Base-by-base conservation (phyloP, 2,329 filamentous ascomycete species). In the Fusarium sp. region DNA sequence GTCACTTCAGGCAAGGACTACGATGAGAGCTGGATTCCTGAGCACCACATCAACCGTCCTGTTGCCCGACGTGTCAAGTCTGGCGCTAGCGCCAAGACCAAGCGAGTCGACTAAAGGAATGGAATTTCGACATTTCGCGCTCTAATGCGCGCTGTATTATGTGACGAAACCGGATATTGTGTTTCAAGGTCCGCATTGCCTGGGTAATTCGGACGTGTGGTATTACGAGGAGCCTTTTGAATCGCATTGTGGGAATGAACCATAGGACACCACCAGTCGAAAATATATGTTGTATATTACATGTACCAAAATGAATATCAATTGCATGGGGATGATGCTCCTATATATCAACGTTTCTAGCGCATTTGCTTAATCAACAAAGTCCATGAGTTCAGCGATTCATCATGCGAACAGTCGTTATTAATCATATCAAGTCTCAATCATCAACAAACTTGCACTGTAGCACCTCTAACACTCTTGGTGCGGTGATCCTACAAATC, bases 11-110 rank as follows among this genome's bases (percentile, higher is more conserved):
- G 86, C 63, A 92, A 92, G 82, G 85, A 85, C 63, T 97, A 94
- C 80, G 94, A 97, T 75, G 91, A 95, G 83, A 93, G 90, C 83
- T 97, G 95, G 94, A 97, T 97, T 73, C 94, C 94, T 28, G 88
- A 89, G 65, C 89, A 91, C 78, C 94, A 98, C 81, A 88, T 97
- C 79, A 92, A 95, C 83, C 90, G 92, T 73, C 94, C 95, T 36
- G 85, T 91, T 71, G 91, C 88, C 57, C 86, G 86, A 79, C 86
- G 88, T 68, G 85, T 87, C 79, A 89, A 89, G 86, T 87, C 84
- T 69, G 80, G 84, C 68, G 81, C 83, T 62, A 82, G 80, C 65
- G 80, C 79, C 71, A 86, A 85, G 80, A 74, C 71, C 72, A 78
- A 77, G 76, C 67, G 65, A 58, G 68, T 62, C 44, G 75, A 78